A percentile compares a stretch with the other conserved stretches of the same genome.
Evolutionary conservation across 2,329 filamentous ascomycete genomes (phyloP).

Genomic region (Fusarium pseudograminearum): DNA sequence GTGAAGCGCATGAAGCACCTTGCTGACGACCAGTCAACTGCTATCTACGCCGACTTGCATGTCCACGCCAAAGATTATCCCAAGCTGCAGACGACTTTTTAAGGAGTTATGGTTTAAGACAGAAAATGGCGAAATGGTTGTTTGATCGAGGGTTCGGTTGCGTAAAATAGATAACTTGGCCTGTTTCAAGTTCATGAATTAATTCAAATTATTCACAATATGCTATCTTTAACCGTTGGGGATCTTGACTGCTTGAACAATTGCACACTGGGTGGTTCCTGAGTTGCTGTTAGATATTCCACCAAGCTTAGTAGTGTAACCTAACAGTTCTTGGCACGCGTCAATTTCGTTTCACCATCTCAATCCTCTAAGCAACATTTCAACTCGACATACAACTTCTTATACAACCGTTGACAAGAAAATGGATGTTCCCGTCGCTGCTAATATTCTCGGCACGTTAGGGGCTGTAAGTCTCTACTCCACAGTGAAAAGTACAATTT

Average conservation of each 20-base stretch:
- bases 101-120: neutral
- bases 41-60: slow-evolving; percentile 45
- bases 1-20: slow-evolving; percentile 70
- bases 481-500: neutral
- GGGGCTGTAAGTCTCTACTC: slow-evolving; percentile 61
- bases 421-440: slow-evolving; percentile 67
- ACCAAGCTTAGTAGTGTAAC: neutral
- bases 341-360: neutral
- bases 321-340: slow-evolving; percentile 25
- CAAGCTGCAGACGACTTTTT: slow-evolving; percentile 48
- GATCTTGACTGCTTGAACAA: neutral
- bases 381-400: neutral
- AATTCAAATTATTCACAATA: neutral
- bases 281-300: slow-evolving; percentile 14
- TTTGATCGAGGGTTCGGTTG: neutral
- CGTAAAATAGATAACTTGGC: neutral
- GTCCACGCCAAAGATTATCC: slow-evolving; percentile 45
- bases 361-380: neutral
- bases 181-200: neutral
- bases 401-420: neutral
- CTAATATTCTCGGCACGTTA: slow-evolving; percentile 69
- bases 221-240: neutral
- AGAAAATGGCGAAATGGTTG: neutral
- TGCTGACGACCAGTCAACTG: slow-evolving; percentile 58
- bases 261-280: neutral